Evolutionary conservation across 768 basidiomycete species (phyloP).

Genomic region (Hygrocybe coccinea): DNA sequence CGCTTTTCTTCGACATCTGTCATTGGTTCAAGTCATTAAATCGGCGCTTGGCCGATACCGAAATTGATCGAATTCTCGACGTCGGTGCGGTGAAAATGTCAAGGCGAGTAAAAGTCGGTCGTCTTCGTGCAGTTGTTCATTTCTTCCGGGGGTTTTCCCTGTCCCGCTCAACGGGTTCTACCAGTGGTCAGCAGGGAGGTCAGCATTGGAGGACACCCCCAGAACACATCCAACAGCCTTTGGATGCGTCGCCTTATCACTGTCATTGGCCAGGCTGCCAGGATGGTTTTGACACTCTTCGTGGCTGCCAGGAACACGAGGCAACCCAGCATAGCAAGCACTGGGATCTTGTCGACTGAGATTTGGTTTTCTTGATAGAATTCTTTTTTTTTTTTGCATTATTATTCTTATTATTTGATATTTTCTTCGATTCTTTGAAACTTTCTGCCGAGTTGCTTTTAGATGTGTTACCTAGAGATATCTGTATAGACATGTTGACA

Average conservation of each 20-base stretch:
- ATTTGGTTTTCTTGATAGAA: too few species aligned
- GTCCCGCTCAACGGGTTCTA: too few species aligned
- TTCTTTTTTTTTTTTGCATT: too few species aligned
- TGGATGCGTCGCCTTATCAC: background rate
- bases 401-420: too few species aligned
- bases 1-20: background rate
- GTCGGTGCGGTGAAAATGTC: background rate
- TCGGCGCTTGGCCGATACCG: slow-evolving; percentile 2
- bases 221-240: background rate
- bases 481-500: too few species aligned
- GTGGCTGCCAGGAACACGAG: background rate
- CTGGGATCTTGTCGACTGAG: slow-evolving; percentile 28
- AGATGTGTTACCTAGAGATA: too few species aligned
- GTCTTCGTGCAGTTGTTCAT: background rate
- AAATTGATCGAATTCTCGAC: background rate
- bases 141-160: background rate
- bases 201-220: background rate
- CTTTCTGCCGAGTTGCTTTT: too few species aligned
- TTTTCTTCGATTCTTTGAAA: too few species aligned
- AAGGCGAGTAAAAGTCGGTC: too few species aligned
- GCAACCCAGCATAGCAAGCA: too few species aligned
- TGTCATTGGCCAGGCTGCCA: slow-evolving; percentile 6
- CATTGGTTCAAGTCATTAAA: slow-evolving; percentile 10
- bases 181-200: background rate
- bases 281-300: background rate